Conservation (phyloP, 495 filamentous ascomycete genomes). For the Aspergillus asperescens region DNA sequence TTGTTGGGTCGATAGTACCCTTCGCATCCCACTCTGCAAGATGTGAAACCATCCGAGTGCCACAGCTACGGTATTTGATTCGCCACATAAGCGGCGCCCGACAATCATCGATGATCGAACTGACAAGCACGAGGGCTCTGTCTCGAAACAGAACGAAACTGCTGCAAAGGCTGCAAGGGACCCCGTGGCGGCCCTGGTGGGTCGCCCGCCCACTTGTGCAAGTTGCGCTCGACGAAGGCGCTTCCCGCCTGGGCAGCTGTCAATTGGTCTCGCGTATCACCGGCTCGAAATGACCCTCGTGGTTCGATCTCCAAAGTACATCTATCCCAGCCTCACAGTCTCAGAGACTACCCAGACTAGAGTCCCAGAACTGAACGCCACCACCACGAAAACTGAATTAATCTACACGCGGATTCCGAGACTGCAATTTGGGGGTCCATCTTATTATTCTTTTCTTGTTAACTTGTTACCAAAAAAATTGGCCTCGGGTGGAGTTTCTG, state of each 20-base stretch:
- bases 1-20: too few relatives aligned
- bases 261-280: background rate
- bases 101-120: background rate
- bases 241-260: background rate
- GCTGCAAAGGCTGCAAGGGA: background rate
- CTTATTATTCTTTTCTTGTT: background rate
- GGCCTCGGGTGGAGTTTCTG: slow-evolving; percentile 4
- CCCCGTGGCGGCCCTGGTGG: slow-evolving; percentile 3
- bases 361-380: too few relatives aligned
- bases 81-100: slow-evolving; percentile 8
- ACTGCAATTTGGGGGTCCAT: background rate
- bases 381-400: too few relatives aligned
- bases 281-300: background rate
- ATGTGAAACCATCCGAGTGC: slow-evolving; percentile 4
- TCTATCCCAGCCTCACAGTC: too few relatives aligned
- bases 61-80: slow-evolving; percentile 10
- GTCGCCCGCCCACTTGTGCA: slow-evolving; percentile 6
- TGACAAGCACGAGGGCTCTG: background rate
- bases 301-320: background rate
- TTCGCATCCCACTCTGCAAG: background rate
- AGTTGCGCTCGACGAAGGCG: background rate
- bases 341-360: too few relatives aligned
- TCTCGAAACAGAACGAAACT: background rate
- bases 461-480: slow-evolving; percentile 1
- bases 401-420: background rate